Conservation (phyloP, 208 protist genomes). For the Acanthamoeba triangularis region DNA sequence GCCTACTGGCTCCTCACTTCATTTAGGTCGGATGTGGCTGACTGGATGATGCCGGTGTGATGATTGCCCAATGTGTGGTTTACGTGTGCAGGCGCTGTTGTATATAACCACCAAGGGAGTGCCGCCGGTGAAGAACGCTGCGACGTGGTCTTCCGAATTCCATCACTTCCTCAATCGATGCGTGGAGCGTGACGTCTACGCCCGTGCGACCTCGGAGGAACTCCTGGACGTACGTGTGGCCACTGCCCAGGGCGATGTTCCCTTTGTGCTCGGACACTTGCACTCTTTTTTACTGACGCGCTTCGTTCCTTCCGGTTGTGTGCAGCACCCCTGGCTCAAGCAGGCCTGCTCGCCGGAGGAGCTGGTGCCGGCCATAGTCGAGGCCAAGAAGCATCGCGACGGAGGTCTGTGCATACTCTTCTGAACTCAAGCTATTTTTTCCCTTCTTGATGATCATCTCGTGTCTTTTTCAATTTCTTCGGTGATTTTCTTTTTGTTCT, state of each 20-base stretch:
- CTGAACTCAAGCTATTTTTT: too few relatives aligned
- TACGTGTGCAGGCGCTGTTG: slow-evolving; percentile 21
- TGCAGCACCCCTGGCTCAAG: slow-evolving; percentile 63
- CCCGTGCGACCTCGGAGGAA: slow-evolving; percentile 31
- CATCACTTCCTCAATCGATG: slow-evolving; percentile 30
- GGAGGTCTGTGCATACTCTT: slow-evolving; percentile 35
- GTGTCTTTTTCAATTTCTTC: too few relatives aligned
- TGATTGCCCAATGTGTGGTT: too few relatives aligned
- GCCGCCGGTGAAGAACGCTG: slow-evolving; percentile 53
- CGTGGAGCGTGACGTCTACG: slow-evolving; percentile 31
- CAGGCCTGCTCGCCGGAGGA: slow-evolving; percentile 23
- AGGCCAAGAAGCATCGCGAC: slow-evolving; percentile 53
- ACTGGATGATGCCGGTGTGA: too few relatives aligned
- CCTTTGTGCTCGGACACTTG: too few relatives aligned
- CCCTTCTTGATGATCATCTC: too few relatives aligned
- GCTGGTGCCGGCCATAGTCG: slow-evolving; percentile 5
- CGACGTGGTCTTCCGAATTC: slow-evolving; percentile 45
- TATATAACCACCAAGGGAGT: slow-evolving; percentile 72
- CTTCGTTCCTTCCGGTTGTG: neutral
- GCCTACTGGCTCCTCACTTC: too few relatives aligned
- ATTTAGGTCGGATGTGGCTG: neutral
- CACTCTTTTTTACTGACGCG: neutral
- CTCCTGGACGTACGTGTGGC: neutral
- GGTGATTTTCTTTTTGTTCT: neutral
- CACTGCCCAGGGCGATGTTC: neutral